These are phyloP conservation scores for Cytospora leucostoma DNA, from an alignment of 2,329 filamentous ascomycete species.

Conservation along the genomic window DNA sequence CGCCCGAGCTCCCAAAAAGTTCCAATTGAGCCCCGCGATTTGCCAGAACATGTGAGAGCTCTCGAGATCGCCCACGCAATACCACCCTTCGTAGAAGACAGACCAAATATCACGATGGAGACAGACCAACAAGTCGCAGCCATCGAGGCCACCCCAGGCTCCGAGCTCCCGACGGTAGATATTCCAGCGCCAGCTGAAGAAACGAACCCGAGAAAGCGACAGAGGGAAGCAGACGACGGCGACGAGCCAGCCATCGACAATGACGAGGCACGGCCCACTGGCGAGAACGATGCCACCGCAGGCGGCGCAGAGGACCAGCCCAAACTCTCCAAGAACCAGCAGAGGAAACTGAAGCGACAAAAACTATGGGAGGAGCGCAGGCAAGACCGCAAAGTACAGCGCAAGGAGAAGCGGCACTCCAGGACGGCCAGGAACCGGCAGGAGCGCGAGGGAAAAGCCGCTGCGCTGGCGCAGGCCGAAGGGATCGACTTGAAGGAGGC, in stretches of 20 bases:
- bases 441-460: constrained; percentile 52
- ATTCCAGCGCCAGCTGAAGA: background rate
- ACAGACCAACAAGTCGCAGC: background rate
- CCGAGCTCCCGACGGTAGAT: background rate
- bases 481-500: constrained; percentile 45
- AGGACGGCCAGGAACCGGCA: constrained; percentile 51
- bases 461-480: constrained; percentile 41
- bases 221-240: constrained; percentile 12
- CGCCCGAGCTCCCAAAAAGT: constrained; percentile 16
- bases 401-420: constrained; percentile 57
- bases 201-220: constrained; percentile 18
- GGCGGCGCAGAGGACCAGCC: constrained; percentile 12
- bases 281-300: background rate
- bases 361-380: constrained; percentile 76
- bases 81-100: background rate
- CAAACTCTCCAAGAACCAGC: constrained; percentile 77
- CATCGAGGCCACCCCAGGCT: background rate
- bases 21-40: constrained; percentile 14
- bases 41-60: background rate
- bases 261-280: background rate
- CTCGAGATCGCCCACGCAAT: background rate
- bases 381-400: constrained; percentile 55
- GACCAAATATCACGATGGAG: constrained; percentile 7
- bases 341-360: constrained; percentile 74
- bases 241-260: background rate